Base-by-base conservation (phyloP, 2,329 filamentous ascomycete genomes). In the Aurifilum marmelostoma region DNA sequence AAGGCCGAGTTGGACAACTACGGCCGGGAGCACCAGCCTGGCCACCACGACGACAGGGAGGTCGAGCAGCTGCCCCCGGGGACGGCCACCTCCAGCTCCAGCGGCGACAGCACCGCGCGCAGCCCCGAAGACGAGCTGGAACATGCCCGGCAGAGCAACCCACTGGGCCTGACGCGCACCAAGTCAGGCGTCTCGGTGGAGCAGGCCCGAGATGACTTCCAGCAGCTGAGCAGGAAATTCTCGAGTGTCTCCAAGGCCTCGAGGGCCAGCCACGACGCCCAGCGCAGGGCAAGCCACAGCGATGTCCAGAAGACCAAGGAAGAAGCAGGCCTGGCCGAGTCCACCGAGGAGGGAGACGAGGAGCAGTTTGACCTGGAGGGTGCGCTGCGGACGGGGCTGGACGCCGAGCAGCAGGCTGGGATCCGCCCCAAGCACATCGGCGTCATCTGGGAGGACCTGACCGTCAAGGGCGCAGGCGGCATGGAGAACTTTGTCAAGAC, bases 391-490 rank as follows among this genome's bases (percentile, higher is more conserved):
- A 92, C 92, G 2, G 89, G 89, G 67, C 85, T 91, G 68, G 87
- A 85, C 60, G 90, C 92, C 11, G 91, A 93, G 75, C 85, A 87
- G 71, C 88, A 91, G 71, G 91, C 92, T 7, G 93, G 93, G 0
- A 97, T 97, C 79, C 90, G 89, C 70, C 85, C 89, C 6, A 97
- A 97, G 82, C 89, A 91, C 74, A 91, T 94, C 70, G 91, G 92
- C 39, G 91, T 93, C 0, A 87, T 92, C 71, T 97, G 92, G 92
- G 88, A 96, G 66, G 84, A 86, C 24, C 80, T 97, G 63, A 92
- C 91, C 0, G 92, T 96, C 52, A 89, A 87, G 76, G 93, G 93
- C 18, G 87, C 90, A 72, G 91, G 92, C 32, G 92, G 92, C 41
- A 85, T 87, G 66, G 89, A 90, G 73, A 94, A 93, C 77, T 92